Evolutionary conservation across 2,329 filamentous ascomycete genomes (phyloP).

Genomic region (Lojkania enalia): DNA sequence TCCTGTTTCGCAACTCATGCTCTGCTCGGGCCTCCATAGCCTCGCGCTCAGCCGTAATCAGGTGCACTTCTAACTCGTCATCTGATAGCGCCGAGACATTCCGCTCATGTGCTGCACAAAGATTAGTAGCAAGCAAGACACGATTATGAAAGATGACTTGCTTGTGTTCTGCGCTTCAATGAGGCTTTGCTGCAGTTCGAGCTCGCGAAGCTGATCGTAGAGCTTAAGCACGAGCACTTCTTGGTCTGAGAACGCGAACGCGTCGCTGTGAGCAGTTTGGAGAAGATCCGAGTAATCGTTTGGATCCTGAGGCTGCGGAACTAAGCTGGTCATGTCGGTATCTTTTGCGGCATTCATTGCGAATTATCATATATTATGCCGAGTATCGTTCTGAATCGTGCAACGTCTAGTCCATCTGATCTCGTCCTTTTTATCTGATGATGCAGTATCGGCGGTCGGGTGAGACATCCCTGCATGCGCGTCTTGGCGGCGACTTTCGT

Average conservation of each 20-base stretch:
- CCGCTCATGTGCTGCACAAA: slow-evolving; percentile 27
- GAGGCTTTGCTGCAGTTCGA: slow-evolving; percentile 72
- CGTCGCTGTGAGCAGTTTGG: slow-evolving; percentile 50
- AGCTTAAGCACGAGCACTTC: slow-evolving; percentile 70
- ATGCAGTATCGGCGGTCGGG: slow-evolving; percentile 29
- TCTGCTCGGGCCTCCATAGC: slow-evolving; percentile 71
- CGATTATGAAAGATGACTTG: slow-evolving; percentile 13
- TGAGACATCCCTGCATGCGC: slow-evolving; percentile 31
- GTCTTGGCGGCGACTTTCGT: slow-evolving; percentile 28
- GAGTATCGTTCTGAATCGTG: slow-evolving; percentile 9
- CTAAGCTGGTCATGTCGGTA: slow-evolving; percentile 26
- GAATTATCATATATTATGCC: background rate
- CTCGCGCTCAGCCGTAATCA: slow-evolving; percentile 62
- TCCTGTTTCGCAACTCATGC: slow-evolving; percentile 70
- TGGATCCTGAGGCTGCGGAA: slow-evolving; percentile 13
- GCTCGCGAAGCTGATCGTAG: slow-evolving; percentile 71
- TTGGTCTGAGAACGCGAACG: slow-evolving; percentile 63
- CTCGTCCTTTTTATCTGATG: slow-evolving; percentile 14
- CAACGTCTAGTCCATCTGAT: slow-evolving; percentile 26
- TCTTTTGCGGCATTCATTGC: slow-evolving; percentile 28
- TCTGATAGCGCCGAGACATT: slow-evolving; percentile 48
- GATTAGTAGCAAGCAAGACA: slow-evolving; percentile 19
- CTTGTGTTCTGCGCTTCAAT: slow-evolving; percentile 52
- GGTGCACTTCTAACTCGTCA: slow-evolving; percentile 56
- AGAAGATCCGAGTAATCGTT: slow-evolving; percentile 43